Evolutionary conservation across 2,329 filamentous ascomycete genomes (phyloP).

Genomic region (Epichloe sylvatica): DNA sequence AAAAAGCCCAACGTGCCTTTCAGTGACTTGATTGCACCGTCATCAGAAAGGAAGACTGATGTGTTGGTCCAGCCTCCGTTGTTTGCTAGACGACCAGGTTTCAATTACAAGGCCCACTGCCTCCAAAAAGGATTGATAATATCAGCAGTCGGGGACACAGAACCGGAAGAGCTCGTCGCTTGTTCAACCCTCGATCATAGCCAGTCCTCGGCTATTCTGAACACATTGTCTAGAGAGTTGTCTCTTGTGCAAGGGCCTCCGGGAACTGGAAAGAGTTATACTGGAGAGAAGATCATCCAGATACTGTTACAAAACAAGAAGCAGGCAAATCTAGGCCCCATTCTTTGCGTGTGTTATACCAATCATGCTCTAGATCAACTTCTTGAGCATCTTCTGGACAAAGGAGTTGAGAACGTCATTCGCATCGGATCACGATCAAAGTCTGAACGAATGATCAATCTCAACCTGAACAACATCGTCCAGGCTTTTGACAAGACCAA

Average conservation of each 20-base stretch:
- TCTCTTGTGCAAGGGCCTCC: conserved; percentile 57
- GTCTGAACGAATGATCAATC: conserved; percentile 32
- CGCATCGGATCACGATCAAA: conserved; percentile 48
- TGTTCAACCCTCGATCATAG: conserved; percentile 37
- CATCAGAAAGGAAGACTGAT: conserved; percentile 7
- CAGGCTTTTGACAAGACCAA: conserved; percentile 21
- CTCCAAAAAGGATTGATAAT: conserved; percentile 16
- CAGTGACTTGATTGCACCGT: conserved; percentile 28
- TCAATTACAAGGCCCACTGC: conserved; percentile 32
- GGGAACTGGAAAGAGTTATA: conserved; percentile 54
- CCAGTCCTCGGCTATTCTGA: conserved; percentile 37
- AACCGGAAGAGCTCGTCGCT: conserved; percentile 13
- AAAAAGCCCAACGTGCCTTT: conserved; percentile 32
- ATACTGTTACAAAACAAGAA: conserved; percentile 32
- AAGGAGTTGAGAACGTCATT: conserved; percentile 35
- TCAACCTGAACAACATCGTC: conserved; percentile 34
- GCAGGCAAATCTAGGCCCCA: conserved; percentile 29
- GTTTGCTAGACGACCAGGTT: conserved; percentile 35
- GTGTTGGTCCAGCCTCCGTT: conserved; percentile 29
- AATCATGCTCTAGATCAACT: conserved; percentile 41
- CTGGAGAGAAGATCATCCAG: conserved; percentile 45
- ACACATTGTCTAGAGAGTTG: conserved; percentile 36
- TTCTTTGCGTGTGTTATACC: conserved; percentile 38
- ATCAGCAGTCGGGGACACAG: conserved; percentile 7
- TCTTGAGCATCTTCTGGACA: conserved; percentile 43